Conservation (phyloP, 345 rosid genomes). For the Clarkia xantiana region DNA sequence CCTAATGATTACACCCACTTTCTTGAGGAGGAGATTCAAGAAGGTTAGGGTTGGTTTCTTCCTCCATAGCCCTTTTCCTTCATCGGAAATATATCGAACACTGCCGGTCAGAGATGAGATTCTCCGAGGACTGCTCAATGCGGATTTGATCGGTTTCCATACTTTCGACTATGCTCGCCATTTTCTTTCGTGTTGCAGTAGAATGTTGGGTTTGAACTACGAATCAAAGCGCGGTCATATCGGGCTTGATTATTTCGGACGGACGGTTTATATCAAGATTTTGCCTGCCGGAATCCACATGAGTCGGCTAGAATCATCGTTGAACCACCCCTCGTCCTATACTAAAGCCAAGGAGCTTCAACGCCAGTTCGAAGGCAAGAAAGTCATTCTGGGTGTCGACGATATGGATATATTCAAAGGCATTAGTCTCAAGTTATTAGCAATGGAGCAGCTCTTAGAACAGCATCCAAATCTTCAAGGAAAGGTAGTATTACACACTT, state of each 20-base stretch:
- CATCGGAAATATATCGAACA: constrained; percentile 32
- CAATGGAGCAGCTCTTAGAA: constrained; percentile 25
- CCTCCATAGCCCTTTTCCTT: constrained; percentile 37
- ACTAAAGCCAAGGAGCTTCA: constrained; percentile 21
- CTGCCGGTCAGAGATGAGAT: constrained; percentile 31
- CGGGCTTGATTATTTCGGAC: constrained; percentile 31
- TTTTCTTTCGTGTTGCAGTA: constrained; percentile 35
- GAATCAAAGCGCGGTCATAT: constrained; percentile 36
- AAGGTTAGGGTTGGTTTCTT: constrained; percentile 33
- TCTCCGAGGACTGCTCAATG: constrained; percentile 26
- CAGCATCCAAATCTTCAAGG: constrained; percentile 19
- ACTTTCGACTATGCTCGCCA: constrained; percentile 40
- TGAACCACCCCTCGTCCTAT: constrained; percentile 21
- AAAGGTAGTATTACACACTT: too few species aligned
- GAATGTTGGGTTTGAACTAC: constrained; percentile 30
- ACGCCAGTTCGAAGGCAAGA: constrained; percentile 21
- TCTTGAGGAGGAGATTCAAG: constrained; percentile 26
- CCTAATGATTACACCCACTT: constrained; percentile 32
- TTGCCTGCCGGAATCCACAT: constrained; percentile 28
- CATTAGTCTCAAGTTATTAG: constrained; percentile 25
- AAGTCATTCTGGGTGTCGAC: constrained; percentile 27
- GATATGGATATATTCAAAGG: constrained; percentile 42
- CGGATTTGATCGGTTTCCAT: constrained; percentile 34
- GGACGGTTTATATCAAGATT: constrained; percentile 27
- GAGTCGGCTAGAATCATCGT: constrained; percentile 23